Base-by-base conservation (phyloP, 306 rosid species). In the Cucurbita moschata region DNA sequence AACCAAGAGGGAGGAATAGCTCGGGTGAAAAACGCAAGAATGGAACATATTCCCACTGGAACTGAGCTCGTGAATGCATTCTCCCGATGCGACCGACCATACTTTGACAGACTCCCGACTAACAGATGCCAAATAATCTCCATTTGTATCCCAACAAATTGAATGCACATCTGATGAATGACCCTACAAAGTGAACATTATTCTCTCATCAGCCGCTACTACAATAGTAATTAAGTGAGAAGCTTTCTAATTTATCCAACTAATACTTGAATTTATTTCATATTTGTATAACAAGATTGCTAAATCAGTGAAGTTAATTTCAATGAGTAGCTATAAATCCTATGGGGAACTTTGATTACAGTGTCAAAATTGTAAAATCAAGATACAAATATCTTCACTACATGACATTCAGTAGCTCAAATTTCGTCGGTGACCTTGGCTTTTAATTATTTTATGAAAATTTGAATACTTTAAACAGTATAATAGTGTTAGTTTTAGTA, bases 91-190 rank as follows among this genome's bases (percentile, higher is more conserved):
- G 69, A 87, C 76, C 57, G 90, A 87, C 98, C 98, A 93, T 64
- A 93, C 91, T 80, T 77, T 87, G 76, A 93, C 93, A 56, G 91
- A 85, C 10, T 90, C 90, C 80, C 83, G 96, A 84, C 96, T 92
- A 46, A 85, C 89, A 50, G 96, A 87, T 74, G 92, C 94, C 85
- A 92, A 86, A 83, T 75, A 85, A 59, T 89, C 97, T 79, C 97
- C 96, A 70, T 76, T 85, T 55, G 84, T 77, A 82, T 89, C 96
- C 97, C 97, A 92, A 80, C 94, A 89, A 40, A 92, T 76, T 44
- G 87, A 83, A 63, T 81, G 87, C 67, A 92, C 92, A 3, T 78
- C 87, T 18, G 85, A 18, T 43, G 97, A 18, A 78, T 92, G 96
- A 52, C 92, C 94, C 97, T 89, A 75, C 72, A 72, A 65, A 62